Evolutionary conservation across 1,284 basidiomycete species (phyloP).

Genomic region (Malassezia vespertilionis): DNA sequence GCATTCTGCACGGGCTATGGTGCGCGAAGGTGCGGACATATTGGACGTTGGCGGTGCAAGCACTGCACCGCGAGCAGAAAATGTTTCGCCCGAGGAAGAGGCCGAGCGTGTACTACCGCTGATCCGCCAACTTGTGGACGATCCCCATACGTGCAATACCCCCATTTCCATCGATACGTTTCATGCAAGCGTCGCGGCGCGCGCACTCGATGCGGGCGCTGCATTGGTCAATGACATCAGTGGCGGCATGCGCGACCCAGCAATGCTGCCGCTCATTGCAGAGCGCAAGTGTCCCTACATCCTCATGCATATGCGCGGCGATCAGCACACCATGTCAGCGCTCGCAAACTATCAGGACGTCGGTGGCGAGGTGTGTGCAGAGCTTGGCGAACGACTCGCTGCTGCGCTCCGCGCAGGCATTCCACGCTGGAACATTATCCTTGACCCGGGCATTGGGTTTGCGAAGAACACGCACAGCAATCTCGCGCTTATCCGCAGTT

Average conservation of each 20-base stretch:
- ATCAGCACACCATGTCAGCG: slow-evolving; percentile 53
- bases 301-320: slow-evolving; percentile 84
- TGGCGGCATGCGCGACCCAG: slow-evolving; percentile 54
- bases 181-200: slow-evolving; percentile 67
- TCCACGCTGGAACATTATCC: slow-evolving; percentile 75
- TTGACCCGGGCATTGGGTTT: slow-evolving; percentile 90
- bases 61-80: slow-evolving; percentile 34
- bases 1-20: slow-evolving; percentile 25
- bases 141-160: slow-evolving; percentile 42
- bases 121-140: slow-evolving; percentile 43
- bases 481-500: slow-evolving; percentile 52
- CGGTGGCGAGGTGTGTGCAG: slow-evolving; percentile 60
- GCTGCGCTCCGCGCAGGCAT: slow-evolving; percentile 66
- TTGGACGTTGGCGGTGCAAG: slow-evolving; percentile 91
- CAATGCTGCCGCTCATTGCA: slow-evolving; percentile 56
- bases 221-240: slow-evolving; percentile 91
- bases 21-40: slow-evolving; percentile 55
- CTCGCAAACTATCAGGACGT: slow-evolving; percentile 57
- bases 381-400: slow-evolving; percentile 63
- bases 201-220: slow-evolving; percentile 69
- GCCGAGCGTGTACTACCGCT: slow-evolving; percentile 55
- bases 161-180: slow-evolving; percentile 88
- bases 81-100: slow-evolving; percentile 57
- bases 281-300: slow-evolving; percentile 59
- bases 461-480: slow-evolving; percentile 76